Evolutionary conservation across 305 asterid genomes (phyloP).

Genomic region (Fraxinus platypoda): DNA sequence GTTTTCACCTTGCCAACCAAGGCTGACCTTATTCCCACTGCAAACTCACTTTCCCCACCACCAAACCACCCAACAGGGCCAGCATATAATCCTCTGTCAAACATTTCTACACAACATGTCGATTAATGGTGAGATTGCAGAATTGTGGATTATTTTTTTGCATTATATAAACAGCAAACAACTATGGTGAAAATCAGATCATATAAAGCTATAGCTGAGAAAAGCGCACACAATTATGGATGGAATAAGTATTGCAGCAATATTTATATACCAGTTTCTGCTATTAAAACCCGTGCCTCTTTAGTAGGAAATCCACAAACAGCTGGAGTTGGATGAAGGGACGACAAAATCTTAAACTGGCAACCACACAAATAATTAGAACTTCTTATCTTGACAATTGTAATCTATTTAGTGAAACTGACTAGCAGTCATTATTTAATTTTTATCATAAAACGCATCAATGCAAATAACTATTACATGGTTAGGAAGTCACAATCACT

Average conservation of each 20-base stretch:
- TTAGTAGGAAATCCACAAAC: conserved; percentile 92
- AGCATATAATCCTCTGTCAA: conserved; percentile 98
- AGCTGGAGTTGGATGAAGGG: conserved; percentile 98
- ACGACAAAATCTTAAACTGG: conserved; percentile 79
- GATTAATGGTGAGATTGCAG: conserved; percentile 7
- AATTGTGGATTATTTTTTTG: background rate
- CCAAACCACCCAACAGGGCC: conserved; percentile 99
- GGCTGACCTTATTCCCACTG: conserved; percentile 97
- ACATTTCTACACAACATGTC: conserved; percentile 56
- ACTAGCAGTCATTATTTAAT: background rate
- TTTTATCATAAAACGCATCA: background rate
- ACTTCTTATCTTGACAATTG: conserved; percentile 3
- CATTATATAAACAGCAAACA: background rate
- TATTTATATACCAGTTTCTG: conserved; percentile 60
- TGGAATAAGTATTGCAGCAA: conserved; percentile 10
- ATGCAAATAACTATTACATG: background rate
- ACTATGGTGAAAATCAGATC: background rate
- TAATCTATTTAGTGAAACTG: background rate
- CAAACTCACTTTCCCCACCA: conserved; percentile 90
- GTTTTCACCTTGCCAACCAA: conserved; percentile 76
- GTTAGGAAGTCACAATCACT: background rate
- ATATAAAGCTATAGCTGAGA: background rate
- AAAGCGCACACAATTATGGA: conserved; percentile 5
- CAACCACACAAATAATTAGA: conserved; percentile 23
- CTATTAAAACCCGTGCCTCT: conserved; percentile 78